Conservation (phyloP, 2,329 filamentous ascomycete genomes). For the Huntiella bhutanensis region DNA sequence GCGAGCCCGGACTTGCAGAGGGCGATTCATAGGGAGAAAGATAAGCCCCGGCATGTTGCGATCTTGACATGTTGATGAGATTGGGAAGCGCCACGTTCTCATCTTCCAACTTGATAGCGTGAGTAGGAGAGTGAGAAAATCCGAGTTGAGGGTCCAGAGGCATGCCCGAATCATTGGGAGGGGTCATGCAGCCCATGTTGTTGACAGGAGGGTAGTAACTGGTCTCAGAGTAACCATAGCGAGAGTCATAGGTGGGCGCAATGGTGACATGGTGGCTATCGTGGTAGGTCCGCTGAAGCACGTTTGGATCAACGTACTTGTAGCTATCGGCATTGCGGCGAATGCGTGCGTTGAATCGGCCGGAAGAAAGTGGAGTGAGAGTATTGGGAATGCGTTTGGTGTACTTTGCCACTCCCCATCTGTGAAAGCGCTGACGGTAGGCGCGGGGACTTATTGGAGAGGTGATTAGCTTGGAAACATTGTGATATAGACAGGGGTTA, state of each 20-base stretch:
- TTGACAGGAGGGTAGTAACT: neutral
- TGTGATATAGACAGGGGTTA: neutral
- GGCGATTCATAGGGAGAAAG: too few species aligned
- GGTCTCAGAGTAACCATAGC: neutral
- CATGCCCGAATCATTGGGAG: too few species aligned
- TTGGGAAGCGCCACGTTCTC: too few species aligned
- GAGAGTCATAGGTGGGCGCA: neutral
- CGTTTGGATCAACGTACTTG: neutral
- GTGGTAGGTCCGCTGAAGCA: neutral
- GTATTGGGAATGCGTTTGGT: constrained; percentile 15
- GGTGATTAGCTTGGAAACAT: neutral
- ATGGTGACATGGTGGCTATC: neutral
- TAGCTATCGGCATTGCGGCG: too few species aligned
- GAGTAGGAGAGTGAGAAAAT: too few species aligned
- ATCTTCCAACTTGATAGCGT: too few species aligned
- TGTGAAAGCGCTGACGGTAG: constrained; percentile 28
- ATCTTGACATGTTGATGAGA: too few species aligned
- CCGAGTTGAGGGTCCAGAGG: too few species aligned
- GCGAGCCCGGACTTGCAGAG: too few species aligned
- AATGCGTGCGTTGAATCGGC: neutral
- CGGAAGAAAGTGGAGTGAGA: too few species aligned
- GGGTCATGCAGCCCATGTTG: neutral
- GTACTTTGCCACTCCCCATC: constrained; percentile 30
- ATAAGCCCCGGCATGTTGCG: too few species aligned
- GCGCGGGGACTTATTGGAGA: constrained; percentile 21